Percentiles rank a stretch among this genome's conserved stretches.
Evolutionary conservation across 768 basidiomycete species (phyloP).

Genomic region (Suillus placidus): DNA sequence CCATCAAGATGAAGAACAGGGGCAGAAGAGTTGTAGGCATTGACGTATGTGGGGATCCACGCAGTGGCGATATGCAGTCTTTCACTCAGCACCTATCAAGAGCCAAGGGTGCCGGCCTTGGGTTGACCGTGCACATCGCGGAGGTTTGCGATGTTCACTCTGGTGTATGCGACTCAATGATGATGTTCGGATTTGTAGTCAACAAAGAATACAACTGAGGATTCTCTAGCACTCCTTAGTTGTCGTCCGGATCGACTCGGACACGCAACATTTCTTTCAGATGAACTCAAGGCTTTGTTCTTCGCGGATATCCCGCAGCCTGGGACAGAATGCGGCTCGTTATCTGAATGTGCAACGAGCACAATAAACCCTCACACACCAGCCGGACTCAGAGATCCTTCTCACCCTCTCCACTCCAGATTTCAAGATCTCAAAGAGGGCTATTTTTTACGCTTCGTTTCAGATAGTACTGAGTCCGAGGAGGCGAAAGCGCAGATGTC

Average conservation of each 20-base stretch:
- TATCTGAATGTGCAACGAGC: not conserved
- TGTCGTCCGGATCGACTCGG: conserved; percentile 70
- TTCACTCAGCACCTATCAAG: conserved; percentile 55
- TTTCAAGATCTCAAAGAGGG: conserved; percentile 28
- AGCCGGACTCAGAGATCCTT: conserved; percentile 18
- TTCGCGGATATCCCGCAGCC: conserved; percentile 34
- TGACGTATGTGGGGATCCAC: conserved; percentile 81
- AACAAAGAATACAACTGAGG: conserved; percentile 48
- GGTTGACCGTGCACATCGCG: conserved; percentile 81
- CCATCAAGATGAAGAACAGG: conserved; percentile 52
- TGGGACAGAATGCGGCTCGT: conserved; percentile 6
- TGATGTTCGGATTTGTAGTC: conserved; percentile 40
- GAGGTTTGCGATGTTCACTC: conserved; percentile 51
- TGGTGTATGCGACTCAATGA: not conserved
- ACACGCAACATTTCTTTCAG: conserved; percentile 79
- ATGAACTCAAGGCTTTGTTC: conserved; percentile 59
- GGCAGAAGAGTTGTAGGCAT: conserved; percentile 74
- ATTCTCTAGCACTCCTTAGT: conserved; percentile 62
- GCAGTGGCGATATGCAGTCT: conserved; percentile 53
- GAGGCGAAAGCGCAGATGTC: conserved; percentile 6
- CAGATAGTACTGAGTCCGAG: conserved; percentile 22
- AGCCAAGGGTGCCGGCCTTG: conserved; percentile 62
- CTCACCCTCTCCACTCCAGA: conserved; percentile 25
- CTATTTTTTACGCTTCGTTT: conserved; percentile 26
- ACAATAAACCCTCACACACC: not conserved